Evolutionary conservation across 345 rosid species (phyloP), one percentile per base, ranked within the genome.

Genomic region (Salix purpurea): DNA sequence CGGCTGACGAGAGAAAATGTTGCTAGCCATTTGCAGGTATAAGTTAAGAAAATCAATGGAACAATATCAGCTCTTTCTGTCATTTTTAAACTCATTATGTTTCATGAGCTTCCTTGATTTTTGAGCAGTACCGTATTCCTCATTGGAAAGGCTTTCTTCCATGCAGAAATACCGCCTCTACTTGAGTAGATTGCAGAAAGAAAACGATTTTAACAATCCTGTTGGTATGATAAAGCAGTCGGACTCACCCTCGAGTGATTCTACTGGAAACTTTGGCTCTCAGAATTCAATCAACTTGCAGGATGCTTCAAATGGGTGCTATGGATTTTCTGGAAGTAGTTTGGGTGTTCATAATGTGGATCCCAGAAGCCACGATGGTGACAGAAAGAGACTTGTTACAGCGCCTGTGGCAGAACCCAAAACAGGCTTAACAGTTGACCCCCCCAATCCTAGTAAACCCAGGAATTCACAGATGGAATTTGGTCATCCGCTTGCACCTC

Each of bases 1-100:
- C 90, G 99, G 98, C 72, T 95, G 84, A 91, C 96, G 8, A 88
- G 99, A 70, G 99, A 95, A 86, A 95, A 95, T 67, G 94, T 95
- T 48, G 99, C 99, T 30, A 95, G 97, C 84, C 99, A 93, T 78
- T 88, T 95, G 65, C 99, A 95, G 92, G 99, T 95, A 86, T 42
- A 10, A 11, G 24, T 44, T 56, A 13, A 42, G 21, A 39, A 66
- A 30, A 78, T 21, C 2, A 56, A 28, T 15, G 13, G 8, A 8
- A 28, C 5, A 32, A 18, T 52, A 26, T 16, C 52, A 50, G 4
- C 26, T 36, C 44, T 14, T 66, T 39, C 44, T 26, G 26, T 13
- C 28, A 26, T 58, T 13, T 56, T 11, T 62, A 26, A 48, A 8
- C 16, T 61, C 36, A 60, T 15, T 18, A 24, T 48, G 7, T 39